Conservation (phyloP, 768 basidiomycete species). For the Exsudoporus frostii region DNA sequence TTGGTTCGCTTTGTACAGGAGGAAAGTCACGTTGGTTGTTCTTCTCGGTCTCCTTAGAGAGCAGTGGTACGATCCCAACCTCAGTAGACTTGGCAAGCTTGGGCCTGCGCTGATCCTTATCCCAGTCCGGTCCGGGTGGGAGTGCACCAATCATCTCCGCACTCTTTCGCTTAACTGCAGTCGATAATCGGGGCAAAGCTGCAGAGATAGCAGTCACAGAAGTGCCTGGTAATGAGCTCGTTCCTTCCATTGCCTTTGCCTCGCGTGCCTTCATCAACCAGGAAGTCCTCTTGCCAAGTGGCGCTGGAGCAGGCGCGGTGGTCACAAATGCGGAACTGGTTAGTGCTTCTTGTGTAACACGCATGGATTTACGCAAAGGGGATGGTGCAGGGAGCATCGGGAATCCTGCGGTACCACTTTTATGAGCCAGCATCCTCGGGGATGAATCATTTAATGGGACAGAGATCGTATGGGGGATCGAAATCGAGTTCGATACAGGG, state of each 20-base stretch:
- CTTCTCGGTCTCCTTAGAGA: constrained; percentile 8
- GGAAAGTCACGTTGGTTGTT: neutral
- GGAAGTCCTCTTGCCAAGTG: constrained; percentile 65
- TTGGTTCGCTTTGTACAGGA: constrained; percentile 2
- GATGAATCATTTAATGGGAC: constrained; percentile 38
- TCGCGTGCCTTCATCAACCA: constrained; percentile 80
- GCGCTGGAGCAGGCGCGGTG: constrained; percentile 36
- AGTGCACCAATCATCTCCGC: constrained; percentile 39
- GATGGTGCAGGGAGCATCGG: constrained; percentile 67
- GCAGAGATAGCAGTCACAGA: neutral
- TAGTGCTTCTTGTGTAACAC: constrained; percentile 45
- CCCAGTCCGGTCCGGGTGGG: constrained; percentile 16
- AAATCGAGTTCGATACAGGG: constrained; percentile 8
- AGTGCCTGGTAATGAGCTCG: constrained; percentile 29
- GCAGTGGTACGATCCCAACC: constrained; percentile 31
- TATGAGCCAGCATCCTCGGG: constrained; percentile 32
- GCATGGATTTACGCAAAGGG: constrained; percentile 66
- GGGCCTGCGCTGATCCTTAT: constrained; percentile 41
- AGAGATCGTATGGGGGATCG: constrained; percentile 17
- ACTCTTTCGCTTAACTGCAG: constrained; percentile 64
- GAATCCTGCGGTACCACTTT: constrained; percentile 44
- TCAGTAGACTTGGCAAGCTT: constrained; percentile 51
- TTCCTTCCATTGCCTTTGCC: constrained; percentile 60
- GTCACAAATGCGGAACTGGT: constrained; percentile 32
- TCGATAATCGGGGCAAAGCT: constrained; percentile 17